Evolutionary conservation across 441 rosid species (phyloP).

Genomic region (Pelargonium myrrhifolium): DNA sequence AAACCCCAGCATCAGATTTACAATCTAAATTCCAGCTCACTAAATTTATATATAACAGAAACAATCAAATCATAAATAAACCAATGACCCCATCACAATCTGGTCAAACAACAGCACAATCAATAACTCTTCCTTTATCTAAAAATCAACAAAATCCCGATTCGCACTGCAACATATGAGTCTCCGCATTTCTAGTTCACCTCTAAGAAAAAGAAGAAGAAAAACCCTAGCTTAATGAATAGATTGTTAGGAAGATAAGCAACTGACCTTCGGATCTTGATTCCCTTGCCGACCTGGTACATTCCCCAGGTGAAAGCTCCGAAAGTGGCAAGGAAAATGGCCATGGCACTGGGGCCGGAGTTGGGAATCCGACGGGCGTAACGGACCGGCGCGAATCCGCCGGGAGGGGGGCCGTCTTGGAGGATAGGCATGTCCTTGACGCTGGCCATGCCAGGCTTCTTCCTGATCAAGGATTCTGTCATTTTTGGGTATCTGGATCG

Average conservation of each 20-base stretch:
- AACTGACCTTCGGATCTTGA: constrained; percentile 74
- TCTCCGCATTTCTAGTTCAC: no score
- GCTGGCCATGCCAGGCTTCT: constrained; percentile 94
- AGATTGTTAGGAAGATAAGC: background rate
- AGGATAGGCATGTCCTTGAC: constrained; percentile 92
- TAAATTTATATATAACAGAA: no score
- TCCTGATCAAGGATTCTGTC: constrained; percentile 94
- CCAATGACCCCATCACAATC: background rate
- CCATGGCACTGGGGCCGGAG: constrained; percentile 85
- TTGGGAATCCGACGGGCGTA: constrained; percentile 90
- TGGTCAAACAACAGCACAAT: background rate
- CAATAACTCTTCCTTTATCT: background rate
- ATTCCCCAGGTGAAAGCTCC: constrained; percentile 88
- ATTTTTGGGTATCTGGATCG: constrained; percentile 27
- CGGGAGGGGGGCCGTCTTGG: constrained; percentile 97
- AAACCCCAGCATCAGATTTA: background rate
- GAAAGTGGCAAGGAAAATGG: constrained; percentile 66
- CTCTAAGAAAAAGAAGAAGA: no score
- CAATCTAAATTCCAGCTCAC: background rate
- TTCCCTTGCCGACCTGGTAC: constrained; percentile 94
- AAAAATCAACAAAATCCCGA: background rate
- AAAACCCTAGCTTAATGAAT: background rate
- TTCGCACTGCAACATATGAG: no score
- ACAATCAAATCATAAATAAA: background rate
- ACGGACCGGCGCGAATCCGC: constrained; percentile 83